These are phyloP conservation scores for Pseudoturritis turrita DNA, from an alignment of 345 rosid species.

Conservation along the genomic window DNA sequence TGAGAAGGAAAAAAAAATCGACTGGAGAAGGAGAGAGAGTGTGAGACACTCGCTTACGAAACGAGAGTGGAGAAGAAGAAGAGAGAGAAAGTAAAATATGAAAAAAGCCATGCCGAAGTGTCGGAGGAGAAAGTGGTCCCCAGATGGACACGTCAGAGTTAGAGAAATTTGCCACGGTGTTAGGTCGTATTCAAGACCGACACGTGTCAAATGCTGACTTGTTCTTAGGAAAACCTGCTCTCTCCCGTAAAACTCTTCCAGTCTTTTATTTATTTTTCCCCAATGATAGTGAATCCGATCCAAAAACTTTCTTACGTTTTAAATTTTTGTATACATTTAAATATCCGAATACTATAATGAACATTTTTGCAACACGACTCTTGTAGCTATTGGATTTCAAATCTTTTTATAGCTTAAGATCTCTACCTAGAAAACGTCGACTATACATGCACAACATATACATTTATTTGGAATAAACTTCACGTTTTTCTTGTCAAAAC, in stretches of 20 bases:
- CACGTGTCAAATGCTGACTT: constrained; percentile 32
- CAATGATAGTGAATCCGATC: background rate
- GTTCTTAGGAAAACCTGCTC: background rate
- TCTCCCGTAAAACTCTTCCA: background rate
- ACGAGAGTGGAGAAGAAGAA: background rate
- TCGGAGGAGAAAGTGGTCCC: constrained; percentile 35
- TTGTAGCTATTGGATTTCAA: background rate
- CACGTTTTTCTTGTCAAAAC: too few relatives aligned
- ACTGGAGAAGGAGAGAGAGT: background rate
- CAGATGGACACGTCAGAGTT: constrained; percentile 24
- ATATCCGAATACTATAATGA: too few relatives aligned
- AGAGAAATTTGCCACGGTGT: constrained; percentile 20
- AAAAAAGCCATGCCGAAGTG: constrained; percentile 29
- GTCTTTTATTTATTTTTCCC: background rate
- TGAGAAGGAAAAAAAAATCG: background rate
- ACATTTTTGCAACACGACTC: background rate
- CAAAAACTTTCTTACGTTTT: background rate
- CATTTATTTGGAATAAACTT: background rate
- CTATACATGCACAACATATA: background rate
- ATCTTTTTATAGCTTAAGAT: background rate
- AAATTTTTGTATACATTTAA: background rate
- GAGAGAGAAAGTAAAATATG: background rate
- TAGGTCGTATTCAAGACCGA: constrained; percentile 19
- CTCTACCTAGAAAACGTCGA: background rate
- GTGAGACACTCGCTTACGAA: background rate